These are phyloP conservation scores for Aspergillus ochraceoroseus DNA, from an alignment of 2,329 filamentous ascomycete genomes.

Conservation along the genomic window DNA sequence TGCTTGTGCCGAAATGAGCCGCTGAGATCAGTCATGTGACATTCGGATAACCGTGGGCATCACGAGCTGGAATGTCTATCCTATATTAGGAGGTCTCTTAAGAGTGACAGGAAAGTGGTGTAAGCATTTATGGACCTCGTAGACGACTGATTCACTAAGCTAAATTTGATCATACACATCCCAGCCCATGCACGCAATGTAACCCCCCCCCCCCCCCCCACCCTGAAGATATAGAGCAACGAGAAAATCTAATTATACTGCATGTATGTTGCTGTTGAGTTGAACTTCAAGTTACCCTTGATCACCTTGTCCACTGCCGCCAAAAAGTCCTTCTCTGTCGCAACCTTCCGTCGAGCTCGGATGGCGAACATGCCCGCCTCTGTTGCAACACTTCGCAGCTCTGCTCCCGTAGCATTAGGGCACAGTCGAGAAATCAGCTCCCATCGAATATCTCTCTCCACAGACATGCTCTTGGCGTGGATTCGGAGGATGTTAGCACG, in stretches of 20 bases:
- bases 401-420: constrained; percentile 94
- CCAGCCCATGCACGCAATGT: constrained; percentile 29
- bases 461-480: constrained; percentile 99
- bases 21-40: constrained; percentile 14
- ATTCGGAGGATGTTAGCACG: constrained; percentile 96
- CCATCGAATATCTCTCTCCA: constrained; percentile 98
- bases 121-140: constrained; percentile 16
- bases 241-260: constrained; percentile 79
- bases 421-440: constrained; percentile 95
- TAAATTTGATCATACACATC: constrained; percentile 35
- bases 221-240: constrained; percentile 20
- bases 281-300: constrained; percentile 99
- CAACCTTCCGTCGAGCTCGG: constrained; percentile 88
- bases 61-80: background rate
- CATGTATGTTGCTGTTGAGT: constrained; percentile 95
- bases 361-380: constrained; percentile 99
- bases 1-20: constrained; percentile 7
- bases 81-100: background rate
- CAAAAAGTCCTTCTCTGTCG: constrained; percentile 97
- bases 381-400: constrained; percentile 92
- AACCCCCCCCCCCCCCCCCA: too few relatives aligned
- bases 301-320: constrained; percentile 99
- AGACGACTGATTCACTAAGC: constrained; percentile 24
- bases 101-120: background rate
- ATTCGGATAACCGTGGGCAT: constrained; percentile 1